Evolutionary conservation across 2,329 filamentous ascomycete species (phyloP).

Genomic region (Aspergillus aculeatus): DNA sequence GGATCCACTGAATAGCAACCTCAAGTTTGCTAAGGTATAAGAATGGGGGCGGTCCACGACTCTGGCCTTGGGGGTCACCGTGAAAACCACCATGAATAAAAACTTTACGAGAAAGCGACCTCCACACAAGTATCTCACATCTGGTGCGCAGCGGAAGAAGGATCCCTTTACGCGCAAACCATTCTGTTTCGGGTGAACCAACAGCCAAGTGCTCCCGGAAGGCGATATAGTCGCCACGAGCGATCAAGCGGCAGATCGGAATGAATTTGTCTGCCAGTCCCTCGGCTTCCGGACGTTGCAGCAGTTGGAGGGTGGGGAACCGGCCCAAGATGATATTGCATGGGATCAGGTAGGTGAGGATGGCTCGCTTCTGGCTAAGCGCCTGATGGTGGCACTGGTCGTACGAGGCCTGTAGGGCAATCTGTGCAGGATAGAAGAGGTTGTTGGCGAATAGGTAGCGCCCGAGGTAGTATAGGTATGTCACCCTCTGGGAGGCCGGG

Average conservation of each 20-base stretch:
- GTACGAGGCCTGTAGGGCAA: conserved; percentile 77
- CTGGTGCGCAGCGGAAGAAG: conserved; percentile 73
- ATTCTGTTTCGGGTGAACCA: conserved; percentile 57
- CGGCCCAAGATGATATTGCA: conserved; percentile 81
- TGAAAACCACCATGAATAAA: conserved; percentile 78
- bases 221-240: conserved; percentile 68
- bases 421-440: conserved; percentile 74
- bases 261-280: conserved; percentile 65
- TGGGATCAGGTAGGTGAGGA: conserved; percentile 80
- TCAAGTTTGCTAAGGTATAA: conserved; percentile 71
- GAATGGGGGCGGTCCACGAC: conserved; percentile 62
- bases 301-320: conserved; percentile 68
- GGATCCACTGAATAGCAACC: conserved; percentile 62
- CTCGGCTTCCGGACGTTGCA: conserved; percentile 68
- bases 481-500: conserved; percentile 81
- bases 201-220: conserved; percentile 69
- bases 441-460: conserved; percentile 84
- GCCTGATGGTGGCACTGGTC: conserved; percentile 64
- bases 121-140: conserved; percentile 79
- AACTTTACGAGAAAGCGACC: conserved; percentile 72
- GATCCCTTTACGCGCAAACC: conserved; percentile 74
- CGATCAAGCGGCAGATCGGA: conserved; percentile 71
- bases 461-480: conserved; percentile 91
- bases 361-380: conserved; percentile 68
- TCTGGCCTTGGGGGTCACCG: conserved; percentile 47